Base-by-base conservation (phyloP, 2,329 filamentous ascomycete species). In the Microcyclosporella mali region DNA sequence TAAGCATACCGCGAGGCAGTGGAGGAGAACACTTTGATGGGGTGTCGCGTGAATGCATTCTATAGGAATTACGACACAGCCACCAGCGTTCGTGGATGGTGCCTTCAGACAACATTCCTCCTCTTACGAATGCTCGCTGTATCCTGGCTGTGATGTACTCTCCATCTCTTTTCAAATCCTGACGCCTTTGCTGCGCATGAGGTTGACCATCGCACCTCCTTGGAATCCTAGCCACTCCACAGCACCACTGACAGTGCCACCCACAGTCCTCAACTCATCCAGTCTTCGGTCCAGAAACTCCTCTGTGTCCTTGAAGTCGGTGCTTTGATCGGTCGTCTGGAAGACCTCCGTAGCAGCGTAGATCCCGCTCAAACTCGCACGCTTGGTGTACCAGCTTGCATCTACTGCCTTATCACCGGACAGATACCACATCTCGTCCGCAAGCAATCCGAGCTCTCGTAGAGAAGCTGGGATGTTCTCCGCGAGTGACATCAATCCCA, bases 361-460 rank as follows among this genome's bases (percentile, higher is more conserved):
- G n/a, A 85, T 73, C 2, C 74, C 73, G 1, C 78, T 73, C 17
- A 86, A 63, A 0, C 72, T 75, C 7, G 79, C 73, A 3, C 82
- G 73, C 61, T 83, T 84, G 2, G 81, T 81, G 56, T 98, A 98
- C 92, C 92, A 98, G 3, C 81, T 82, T 3, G 79, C 77, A 65
- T 97, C 89, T 47, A 95, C 85, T 16, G 82, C 77, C 16, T 70
- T 73, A 65, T 97, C 92, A 38, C 88, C 87, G 0, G 90, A 79
- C 3, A 95, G 78, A 59, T 85, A 88, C 75, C 85, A 86, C 39
- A 98, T 94, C 65, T 98, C 92, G 63, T 95, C 90, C n/a, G 84
- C 78, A 3, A 98, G 78, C 37, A 77, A 72, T 32, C 84, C 81
- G 3, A 98, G 77, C 68, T 97, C 92, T 33, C 75, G 75, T 2